Evolutionary conservation across 1,139 yeast genomes (phyloP).

Genomic region (Scheffersomyces cryptocercus): DNA sequence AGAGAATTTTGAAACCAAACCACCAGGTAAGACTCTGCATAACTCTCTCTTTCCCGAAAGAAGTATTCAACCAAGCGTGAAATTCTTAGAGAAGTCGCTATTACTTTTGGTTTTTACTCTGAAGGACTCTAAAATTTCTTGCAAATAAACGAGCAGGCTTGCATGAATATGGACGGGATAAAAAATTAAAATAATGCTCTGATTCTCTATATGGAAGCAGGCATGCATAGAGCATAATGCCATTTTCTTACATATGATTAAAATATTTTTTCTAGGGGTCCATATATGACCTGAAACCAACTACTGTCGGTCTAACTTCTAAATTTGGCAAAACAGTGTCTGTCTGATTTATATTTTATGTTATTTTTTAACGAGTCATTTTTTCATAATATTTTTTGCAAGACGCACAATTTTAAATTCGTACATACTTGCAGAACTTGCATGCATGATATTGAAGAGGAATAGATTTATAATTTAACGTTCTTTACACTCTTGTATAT

Average conservation of each 20-base stretch:
- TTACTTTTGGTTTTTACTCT: no score
- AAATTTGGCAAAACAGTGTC: neutral
- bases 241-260: neutral
- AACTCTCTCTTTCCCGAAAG: no score
- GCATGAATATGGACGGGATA: neutral
- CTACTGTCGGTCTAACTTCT: neutral
- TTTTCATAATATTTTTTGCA: neutral
- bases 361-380: neutral
- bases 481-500: no score
- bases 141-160: neutral
- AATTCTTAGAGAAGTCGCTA: no score
- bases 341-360: neutral
- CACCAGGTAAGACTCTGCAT: no score
- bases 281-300: neutral
- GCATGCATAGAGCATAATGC: neutral
- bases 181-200: no score
- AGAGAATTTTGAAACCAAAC: no score
- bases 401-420: neutral
- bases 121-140: neutral
- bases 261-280: neutral
- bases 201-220: neutral
- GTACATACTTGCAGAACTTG: constrained; percentile 1
- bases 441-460: neutral
- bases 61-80: no score
- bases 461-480: neutral